Percentiles rank a stretch among this genome's conserved stretches.
Conservation (phyloP, 352 stramenopile genomes). For the Pythium scleroteichum region DNA sequence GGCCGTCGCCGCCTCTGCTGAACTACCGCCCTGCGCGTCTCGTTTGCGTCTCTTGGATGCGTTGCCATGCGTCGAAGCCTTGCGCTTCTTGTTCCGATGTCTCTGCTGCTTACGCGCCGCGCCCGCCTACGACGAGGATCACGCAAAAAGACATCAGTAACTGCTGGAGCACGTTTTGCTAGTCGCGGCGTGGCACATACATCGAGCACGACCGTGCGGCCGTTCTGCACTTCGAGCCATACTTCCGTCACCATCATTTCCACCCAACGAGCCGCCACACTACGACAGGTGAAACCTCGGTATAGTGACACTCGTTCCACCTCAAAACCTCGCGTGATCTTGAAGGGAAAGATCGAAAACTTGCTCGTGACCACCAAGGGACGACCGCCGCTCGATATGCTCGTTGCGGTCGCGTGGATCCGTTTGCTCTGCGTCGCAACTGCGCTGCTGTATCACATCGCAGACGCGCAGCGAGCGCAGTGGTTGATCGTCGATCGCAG, state of each 20-base stretch:
- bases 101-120: constrained; percentile 22
- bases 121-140: constrained; percentile 11
- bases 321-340: constrained; percentile 23
- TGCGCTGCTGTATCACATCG: not conserved
- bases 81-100: constrained; percentile 38
- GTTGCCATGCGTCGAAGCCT: constrained; percentile 11
- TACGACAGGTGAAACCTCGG: not conserved
- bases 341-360: constrained; percentile 31
- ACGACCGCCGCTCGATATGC: not conserved
- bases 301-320: constrained; percentile 10
- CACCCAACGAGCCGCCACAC: too few relatives aligned
- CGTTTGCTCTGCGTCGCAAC: not conserved
- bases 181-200: constrained; percentile 8
- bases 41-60: constrained; percentile 17
- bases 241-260: constrained; percentile 31
- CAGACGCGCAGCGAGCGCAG: not conserved
- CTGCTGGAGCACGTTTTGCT: not conserved
- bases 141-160: not conserved
- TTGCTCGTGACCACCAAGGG: not conserved
- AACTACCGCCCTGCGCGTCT: not conserved
- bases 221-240: constrained; percentile 39
- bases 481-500: constrained; percentile 22
- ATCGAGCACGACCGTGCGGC: constrained; percentile 31
- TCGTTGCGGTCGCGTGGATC: not conserved
- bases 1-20: not conserved